Conservation (phyloP, 345 rosid species). For the Linum tenue region DNA sequence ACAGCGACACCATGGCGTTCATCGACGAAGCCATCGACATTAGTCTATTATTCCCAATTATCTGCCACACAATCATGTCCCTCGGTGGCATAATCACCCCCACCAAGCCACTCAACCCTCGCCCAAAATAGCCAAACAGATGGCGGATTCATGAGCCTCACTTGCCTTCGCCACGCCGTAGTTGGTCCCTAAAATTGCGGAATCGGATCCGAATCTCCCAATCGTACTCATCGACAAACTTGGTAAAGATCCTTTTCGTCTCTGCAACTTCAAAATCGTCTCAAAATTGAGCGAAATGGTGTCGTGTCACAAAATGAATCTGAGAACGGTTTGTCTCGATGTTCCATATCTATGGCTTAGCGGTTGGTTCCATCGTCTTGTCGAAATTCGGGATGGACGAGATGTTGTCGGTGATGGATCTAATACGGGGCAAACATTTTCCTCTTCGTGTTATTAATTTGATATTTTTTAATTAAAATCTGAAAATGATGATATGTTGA, state of each 20-base stretch:
- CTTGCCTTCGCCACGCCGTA: constrained; percentile 57
- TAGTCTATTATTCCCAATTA: constrained; percentile 53
- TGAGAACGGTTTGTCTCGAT: constrained; percentile 60
- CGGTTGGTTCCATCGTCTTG: constrained; percentile 48
- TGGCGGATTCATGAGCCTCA: constrained; percentile 53
- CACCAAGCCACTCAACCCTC: constrained; percentile 70
- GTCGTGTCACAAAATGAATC: constrained; percentile 22
- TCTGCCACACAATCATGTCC: constrained; percentile 86
- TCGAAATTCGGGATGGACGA: constrained; percentile 61
- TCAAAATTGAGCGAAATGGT: constrained; percentile 44
- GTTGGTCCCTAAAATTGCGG: constrained; percentile 51
- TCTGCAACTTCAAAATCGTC: constrained; percentile 11
- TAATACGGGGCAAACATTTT: no score
- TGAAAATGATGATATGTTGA: no score
- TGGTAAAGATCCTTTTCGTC: neutral
- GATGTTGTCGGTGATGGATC: constrained; percentile 59
- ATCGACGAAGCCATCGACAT: no score
- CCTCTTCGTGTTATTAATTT: no score
- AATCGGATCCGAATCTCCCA: constrained; percentile 28
- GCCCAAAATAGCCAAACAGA: constrained; percentile 54
- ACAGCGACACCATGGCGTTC: no score
- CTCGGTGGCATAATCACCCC: constrained; percentile 87
- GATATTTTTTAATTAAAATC: no score
- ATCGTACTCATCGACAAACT: constrained; percentile 50
- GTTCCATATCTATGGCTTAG: constrained; percentile 79